Evolutionary conservation across 2,329 filamentous ascomycete genomes (phyloP), one percentile per base, ranked within the genome.

Genomic region (Fusarium scirpi): DNA sequence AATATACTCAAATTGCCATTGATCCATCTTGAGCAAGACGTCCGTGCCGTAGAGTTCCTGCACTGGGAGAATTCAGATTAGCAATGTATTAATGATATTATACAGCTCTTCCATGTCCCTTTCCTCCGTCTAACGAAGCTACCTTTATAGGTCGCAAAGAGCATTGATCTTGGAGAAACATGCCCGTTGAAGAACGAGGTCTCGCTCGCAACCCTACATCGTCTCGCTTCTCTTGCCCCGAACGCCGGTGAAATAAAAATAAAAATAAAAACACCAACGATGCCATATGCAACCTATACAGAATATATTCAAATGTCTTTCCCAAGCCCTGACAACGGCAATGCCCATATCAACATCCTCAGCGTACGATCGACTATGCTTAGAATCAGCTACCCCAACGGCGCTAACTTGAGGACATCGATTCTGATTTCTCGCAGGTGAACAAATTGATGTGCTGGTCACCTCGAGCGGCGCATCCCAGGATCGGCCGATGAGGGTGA

Each of bases 391-490:
- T 47, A 43, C 58, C 46, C 70, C 73, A 74, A 57, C 67, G 66
- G 47, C 64, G 64, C 76, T 80, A 80, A 61, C 73, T 76, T 65
- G 73, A 67, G 70, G 69, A 63, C 67, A 74, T 46, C 52, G 78
- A 76, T 54, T 83, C 81, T 24, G 81, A 75, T 74, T 85, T 85
- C 65, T 89, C 87, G 80, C 92, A 94, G 32, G 89, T 90, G 76
- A 95, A 97, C 29, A 98, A 85, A 78, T 97, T 98, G 76, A 99
- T 90, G 78, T 98, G 93, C 65, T 94, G 89, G 78, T 98, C 94
- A 59, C 94, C 93, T 45, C 93, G 86, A 6, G 94, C 93, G 3
- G 94, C 92, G 75, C 92, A 96, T 38, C 94, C 94, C 67, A 99
- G 86, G 80, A 98, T 91, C 82, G 97, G 94, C 55, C 92, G 90